Base-by-base conservation (phyloP, 257 asterid genomes). In the Parsonsia alboflavescens region DNA sequence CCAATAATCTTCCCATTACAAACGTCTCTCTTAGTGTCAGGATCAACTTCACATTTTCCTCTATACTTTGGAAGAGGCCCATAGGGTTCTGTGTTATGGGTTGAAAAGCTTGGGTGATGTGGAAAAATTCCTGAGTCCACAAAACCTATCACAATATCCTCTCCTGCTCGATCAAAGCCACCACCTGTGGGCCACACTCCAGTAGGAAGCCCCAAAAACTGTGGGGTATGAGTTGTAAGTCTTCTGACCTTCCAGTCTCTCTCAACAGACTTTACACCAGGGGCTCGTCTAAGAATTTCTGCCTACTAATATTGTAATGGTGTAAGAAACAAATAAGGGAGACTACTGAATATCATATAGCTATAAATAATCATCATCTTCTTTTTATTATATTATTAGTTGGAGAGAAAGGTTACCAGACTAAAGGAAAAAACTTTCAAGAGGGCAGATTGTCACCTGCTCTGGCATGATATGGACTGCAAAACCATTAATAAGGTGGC, bases 161-260 rank as follows among this genome's bases (percentile, higher is more conserved):
- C 99, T 70, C 99, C 99, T 22, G 99, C 99, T 73, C 94, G 80
- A 72, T 95, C 98, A 73, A 83, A 92, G 48, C 98, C 98, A 80
- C 98, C 98, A 70, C 96, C 98, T 28, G 89, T 89, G 8, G 98
- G 97, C 99, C 99, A 95, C 54, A 93, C 99, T 74, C 97, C 99
- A 66, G 96, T 90, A 17, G 99, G 99, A 65, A 95, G 98, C 62
- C 99, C 99, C 89, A 95, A 76, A 80, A 95, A 95, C 70, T 95
- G 90, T 7, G 99, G 99, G 63, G 99, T 95, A 83, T 95, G 99
- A 62, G 96, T 91, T 9, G 99, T 95, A 71, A 95, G 96, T 76
- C 86, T 92, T 86, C 84, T 92, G 80, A 95, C 99, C 78, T 95
- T 92, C 98, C 98, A 95, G 79, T 95, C 99, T 81, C 96, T 90